Percentiles rank a stretch among this genome's conserved stretches.
Evolutionary conservation across 1,284 basidiomycete species (phyloP).

Genomic region (Leccinum solheimii): DNA sequence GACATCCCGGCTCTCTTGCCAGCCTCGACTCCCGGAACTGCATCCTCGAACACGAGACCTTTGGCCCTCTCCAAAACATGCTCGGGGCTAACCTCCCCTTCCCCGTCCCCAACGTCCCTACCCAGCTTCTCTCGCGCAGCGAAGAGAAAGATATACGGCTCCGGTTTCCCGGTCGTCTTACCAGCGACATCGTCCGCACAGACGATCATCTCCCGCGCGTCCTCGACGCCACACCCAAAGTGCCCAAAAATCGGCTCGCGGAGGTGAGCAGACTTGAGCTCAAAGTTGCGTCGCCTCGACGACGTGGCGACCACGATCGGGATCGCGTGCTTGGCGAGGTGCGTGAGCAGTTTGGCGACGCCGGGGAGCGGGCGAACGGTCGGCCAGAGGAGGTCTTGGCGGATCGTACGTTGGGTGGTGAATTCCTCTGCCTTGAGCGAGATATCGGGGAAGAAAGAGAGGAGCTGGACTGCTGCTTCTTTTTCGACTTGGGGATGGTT

Average conservation of each 20-base stretch:
- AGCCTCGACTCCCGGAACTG: conserved; percentile 68
- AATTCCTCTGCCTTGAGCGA: conserved; percentile 60
- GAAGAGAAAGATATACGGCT: conserved; percentile 72
- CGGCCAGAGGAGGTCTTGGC: conserved; percentile 68
- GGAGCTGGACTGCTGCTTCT: conserved; percentile 61
- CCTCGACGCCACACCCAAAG: conserved; percentile 26
- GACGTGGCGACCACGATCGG: conserved; percentile 79
- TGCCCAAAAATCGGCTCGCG: conserved; percentile 52
- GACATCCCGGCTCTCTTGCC: conserved; percentile 79
- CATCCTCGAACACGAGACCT: conserved; percentile 78
- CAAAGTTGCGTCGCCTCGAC: conserved; percentile 62
- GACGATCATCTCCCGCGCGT: conserved; percentile 53
- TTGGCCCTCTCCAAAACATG: conserved; percentile 51
- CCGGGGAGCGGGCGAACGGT: conserved; percentile 69
- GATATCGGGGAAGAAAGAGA: conserved; percentile 74
- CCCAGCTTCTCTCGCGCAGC: conserved; percentile 61
- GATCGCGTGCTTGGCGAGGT: conserved; percentile 62
- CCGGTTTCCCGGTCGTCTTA: conserved; percentile 61
- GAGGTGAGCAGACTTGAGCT: conserved; percentile 63
- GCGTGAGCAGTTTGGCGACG: conserved; percentile 59
- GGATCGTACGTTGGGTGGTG: conserved; percentile 50
- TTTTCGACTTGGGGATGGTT: conserved; percentile 52
- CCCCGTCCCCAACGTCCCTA: conserved; percentile 52
- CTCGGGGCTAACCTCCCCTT: conserved; percentile 40
- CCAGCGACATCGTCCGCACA: conserved; percentile 62